Percentiles rank a stretch among this genome's conserved stretches.
These are phyloP conservation scores for Cerioporus squamosus DNA, from an alignment of 1,284 basidiomycete genomes.

Conservation along the genomic window DNA sequence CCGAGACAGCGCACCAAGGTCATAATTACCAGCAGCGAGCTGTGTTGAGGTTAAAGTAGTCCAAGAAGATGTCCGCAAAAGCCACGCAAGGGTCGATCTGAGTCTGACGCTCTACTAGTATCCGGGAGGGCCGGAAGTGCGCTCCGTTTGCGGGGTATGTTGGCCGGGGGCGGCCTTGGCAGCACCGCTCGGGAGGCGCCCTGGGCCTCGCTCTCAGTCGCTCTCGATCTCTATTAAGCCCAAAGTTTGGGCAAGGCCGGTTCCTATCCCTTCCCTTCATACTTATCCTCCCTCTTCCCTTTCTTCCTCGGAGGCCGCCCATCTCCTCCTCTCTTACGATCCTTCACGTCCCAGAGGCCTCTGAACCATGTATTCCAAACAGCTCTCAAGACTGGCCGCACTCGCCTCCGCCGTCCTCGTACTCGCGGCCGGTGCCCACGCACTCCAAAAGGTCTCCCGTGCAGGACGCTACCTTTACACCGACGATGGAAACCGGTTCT, in stretches of 20 bases:
- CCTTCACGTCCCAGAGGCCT: slow-evolving; percentile 19
- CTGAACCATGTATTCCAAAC: slow-evolving; percentile 27
- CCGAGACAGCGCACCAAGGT: too few species aligned
- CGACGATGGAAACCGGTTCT: slow-evolving; percentile 77
- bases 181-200: too few species aligned
- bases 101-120: slow-evolving; percentile 90
- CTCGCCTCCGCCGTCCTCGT: slow-evolving; percentile 31
- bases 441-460: slow-evolving; percentile 64
- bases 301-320: slow-evolving; percentile 4
- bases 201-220: too few species aligned
- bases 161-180: too few species aligned
- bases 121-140: slow-evolving; percentile 69
- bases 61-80: too few species aligned
- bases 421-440: slow-evolving; percentile 47
- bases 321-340: slow-evolving; percentile 5
- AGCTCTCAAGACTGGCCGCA: slow-evolving; percentile 24
- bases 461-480: slow-evolving; percentile 81
- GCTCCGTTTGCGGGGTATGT: too few species aligned
- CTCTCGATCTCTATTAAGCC: background rate
- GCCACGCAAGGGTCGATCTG: slow-evolving; percentile 91
- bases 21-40: too few species aligned
- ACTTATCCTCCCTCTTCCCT: slow-evolving; percentile 1
- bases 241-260: background rate
- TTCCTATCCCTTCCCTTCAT: slow-evolving; percentile 4
- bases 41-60: too few species aligned